A percentile compares a stretch with the other conserved stretches of the same genome.
phyloP scores from a whole-genome alignment of 805 yeast species.

The Yamadazyma paraphyllophila region DNA sequence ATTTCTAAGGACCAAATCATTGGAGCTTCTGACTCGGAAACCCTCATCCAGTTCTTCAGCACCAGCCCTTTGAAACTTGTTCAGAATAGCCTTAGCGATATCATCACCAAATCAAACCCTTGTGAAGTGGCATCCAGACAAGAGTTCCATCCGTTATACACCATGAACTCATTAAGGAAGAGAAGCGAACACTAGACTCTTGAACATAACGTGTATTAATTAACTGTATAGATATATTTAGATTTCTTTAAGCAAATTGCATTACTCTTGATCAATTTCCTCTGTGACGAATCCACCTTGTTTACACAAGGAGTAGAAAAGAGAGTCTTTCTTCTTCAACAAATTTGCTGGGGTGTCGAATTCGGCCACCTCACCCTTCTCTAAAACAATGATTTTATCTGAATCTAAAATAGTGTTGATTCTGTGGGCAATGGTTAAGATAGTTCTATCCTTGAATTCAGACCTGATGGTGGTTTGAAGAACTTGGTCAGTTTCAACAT shows the following conservation, averaged over 20 bases:
- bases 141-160: slow-evolving; percentile 49
- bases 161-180: slow-evolving; percentile 51
- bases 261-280: slow-evolving; percentile 10
- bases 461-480: slow-evolving; percentile 75
- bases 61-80: background rate
- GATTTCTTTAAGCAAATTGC: background rate
- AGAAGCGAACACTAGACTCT: slow-evolving; percentile 55
- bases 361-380: slow-evolving; percentile 71
- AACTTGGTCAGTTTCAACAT: slow-evolving; percentile 77
- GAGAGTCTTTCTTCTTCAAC: slow-evolving; percentile 60
- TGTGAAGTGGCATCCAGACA: slow-evolving; percentile 33
- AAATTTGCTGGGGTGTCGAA: slow-evolving; percentile 70
- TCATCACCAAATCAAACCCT: slow-evolving; percentile 24
- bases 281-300: slow-evolving; percentile 64
- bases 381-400: slow-evolving; percentile 73
- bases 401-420: slow-evolving; percentile 80
- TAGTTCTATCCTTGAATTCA: slow-evolving; percentile 74
- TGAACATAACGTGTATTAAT: background rate
- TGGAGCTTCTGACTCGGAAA: slow-evolving; percentile 29
- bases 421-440: slow-evolving; percentile 82
- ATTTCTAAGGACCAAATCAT: slow-evolving; percentile 19
- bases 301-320: slow-evolving; percentile 77
- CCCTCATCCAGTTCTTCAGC: slow-evolving; percentile 21
- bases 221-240: background rate
- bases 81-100: background rate